Conservation (phyloP, 2,329 filamentous ascomycete genomes). For the Pseudocercospora musae region DNA sequence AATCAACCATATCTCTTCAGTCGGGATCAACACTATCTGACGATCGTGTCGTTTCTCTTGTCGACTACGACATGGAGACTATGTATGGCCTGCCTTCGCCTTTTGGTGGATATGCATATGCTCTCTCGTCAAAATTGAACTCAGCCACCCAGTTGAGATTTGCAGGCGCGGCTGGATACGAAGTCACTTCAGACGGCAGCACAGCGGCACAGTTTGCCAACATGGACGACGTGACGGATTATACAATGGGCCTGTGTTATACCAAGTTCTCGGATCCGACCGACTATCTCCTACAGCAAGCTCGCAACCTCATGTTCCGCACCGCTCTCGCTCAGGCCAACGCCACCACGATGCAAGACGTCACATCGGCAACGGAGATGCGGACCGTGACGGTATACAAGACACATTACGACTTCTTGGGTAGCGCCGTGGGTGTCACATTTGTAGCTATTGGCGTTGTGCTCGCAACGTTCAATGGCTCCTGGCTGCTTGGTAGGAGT, state of each 20-base stretch:
- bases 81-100: conserved; percentile 14
- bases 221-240: conserved; percentile 7
- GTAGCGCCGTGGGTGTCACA: conserved; percentile 10
- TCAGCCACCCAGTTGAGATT: conserved; percentile 11
- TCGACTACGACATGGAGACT: conserved; percentile 8
- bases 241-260: conserved; percentile 9
- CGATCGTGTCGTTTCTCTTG: conserved; percentile 5
- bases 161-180: conserved; percentile 16
- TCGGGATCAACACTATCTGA: not conserved
- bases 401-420: conserved; percentile 12
- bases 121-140: conserved; percentile 15
- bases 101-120: conserved; percentile 15
- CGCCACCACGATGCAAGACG: conserved; percentile 7
- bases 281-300: conserved; percentile 11
- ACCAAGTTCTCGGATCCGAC: conserved; percentile 17
- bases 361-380: conserved; percentile 1
- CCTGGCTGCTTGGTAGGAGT: conserved; percentile 15
- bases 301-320: conserved; percentile 21
- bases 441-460: conserved; percentile 14
- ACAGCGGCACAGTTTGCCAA: conserved; percentile 16
- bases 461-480: conserved; percentile 9
- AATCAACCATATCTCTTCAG: conserved; percentile 15
- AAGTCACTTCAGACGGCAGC: conserved; percentile 7
- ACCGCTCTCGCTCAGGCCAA: conserved; percentile 18
- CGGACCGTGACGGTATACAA: conserved; percentile 11